These are phyloP conservation scores for Crucihimalaya himalaica DNA, from an alignment of 345 rosid species.

Conservation along the genomic window DNA sequence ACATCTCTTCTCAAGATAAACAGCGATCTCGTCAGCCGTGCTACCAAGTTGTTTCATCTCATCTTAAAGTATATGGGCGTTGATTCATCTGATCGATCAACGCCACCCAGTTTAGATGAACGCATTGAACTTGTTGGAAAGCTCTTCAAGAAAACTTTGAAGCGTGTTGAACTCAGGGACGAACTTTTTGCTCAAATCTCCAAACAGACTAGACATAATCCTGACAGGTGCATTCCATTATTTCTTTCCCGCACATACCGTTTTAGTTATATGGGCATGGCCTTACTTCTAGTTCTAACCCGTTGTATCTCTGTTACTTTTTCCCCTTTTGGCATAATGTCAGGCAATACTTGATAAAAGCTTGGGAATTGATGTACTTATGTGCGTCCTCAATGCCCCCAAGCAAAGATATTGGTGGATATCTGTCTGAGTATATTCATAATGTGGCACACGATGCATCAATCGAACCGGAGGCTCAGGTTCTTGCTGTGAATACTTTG, in stretches of 20 bases:
- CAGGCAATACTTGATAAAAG: slow-evolving; percentile 83
- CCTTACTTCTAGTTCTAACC: not conserved
- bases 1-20: slow-evolving; percentile 88
- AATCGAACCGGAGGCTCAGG: slow-evolving; percentile 76
- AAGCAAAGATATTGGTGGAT: slow-evolving; percentile 94
- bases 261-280: not conserved
- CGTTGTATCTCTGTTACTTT: not conserved
- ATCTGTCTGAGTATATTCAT: slow-evolving; percentile 88
- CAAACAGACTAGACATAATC: slow-evolving; percentile 93
- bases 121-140: slow-evolving; percentile 84
- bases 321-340: not conserved
- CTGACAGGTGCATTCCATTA: slow-evolving; percentile 60
- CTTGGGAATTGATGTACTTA: slow-evolving; percentile 95
- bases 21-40: slow-evolving; percentile 78
- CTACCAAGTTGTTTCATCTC: slow-evolving; percentile 79
- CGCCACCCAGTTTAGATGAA: slow-evolving; percentile 78
- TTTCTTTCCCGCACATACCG: slow-evolving; percentile 12
- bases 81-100: slow-evolving; percentile 80
- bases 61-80: slow-evolving; percentile 91
- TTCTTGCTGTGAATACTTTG: slow-evolving; percentile 76
- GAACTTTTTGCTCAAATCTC: slow-evolving; percentile 96
- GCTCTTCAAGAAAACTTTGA: slow-evolving; percentile 82
- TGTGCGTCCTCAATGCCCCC: slow-evolving; percentile 99
- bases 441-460: slow-evolving; percentile 67
- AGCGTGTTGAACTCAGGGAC: slow-evolving; percentile 92